Conservation (phyloP, 106 monocot species). For the Chionographis japonica region DNA sequence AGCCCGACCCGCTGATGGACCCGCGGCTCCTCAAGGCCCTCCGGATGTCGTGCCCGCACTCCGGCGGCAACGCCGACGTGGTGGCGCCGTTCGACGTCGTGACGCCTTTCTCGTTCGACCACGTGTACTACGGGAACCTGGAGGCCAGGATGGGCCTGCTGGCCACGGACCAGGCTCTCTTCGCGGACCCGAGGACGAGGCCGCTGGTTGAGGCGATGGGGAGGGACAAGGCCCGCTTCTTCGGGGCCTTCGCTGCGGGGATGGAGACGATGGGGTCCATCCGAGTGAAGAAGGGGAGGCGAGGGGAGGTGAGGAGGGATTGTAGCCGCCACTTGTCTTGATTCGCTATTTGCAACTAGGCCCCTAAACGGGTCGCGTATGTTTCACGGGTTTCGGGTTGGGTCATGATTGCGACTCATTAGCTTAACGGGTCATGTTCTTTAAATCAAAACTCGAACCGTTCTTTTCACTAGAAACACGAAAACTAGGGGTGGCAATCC, state of each 20-base stretch:
- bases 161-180: slow-evolving; percentile 73
- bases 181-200: slow-evolving; percentile 50
- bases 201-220: slow-evolving; percentile 51
- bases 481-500: too few relatives aligned
- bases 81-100: slow-evolving; percentile 80
- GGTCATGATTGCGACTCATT: too few relatives aligned
- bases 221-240: slow-evolving; percentile 63
- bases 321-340: slow-evolving; percentile 46
- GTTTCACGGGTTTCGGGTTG: too few relatives aligned
- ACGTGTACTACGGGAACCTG: slow-evolving; percentile 69
- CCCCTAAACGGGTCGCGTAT: too few relatives aligned
- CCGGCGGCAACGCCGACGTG: slow-evolving; percentile 71
- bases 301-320: slow-evolving; percentile 67
- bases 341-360: too few relatives aligned
- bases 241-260: slow-evolving; percentile 48
- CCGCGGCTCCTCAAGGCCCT: slow-evolving; percentile 69
- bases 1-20: slow-evolving; percentile 65
- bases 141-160: slow-evolving; percentile 73
- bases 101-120: slow-evolving; percentile 81
- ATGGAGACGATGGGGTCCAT: slow-evolving; percentile 91
- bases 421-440: too few relatives aligned
- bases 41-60: slow-evolving; percentile 64
- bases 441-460: too few relatives aligned
- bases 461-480: too few relatives aligned
- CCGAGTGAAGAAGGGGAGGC: slow-evolving; percentile 73